Evolutionary conservation across 371 early-diverging fungal genomes (phyloP).

Genomic region (Choanephora cucurbitarum): DNA sequence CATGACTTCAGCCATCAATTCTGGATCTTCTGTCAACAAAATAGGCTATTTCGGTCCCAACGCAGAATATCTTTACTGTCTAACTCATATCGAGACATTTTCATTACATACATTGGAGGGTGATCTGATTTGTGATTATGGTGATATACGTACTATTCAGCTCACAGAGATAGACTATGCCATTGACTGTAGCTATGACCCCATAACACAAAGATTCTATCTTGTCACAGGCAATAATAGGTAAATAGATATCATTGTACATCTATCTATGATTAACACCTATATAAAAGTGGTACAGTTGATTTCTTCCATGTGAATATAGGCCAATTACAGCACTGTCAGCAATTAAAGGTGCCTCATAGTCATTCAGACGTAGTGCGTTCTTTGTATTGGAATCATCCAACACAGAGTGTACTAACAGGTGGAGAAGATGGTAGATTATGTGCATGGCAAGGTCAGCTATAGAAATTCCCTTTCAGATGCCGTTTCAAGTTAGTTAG

Average conservation of each 20-base stretch:
- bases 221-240: slow-evolving; percentile 78
- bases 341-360: slow-evolving; percentile 47
- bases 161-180: slow-evolving; percentile 76
- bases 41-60: slow-evolving; percentile 90
- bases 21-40: slow-evolving; percentile 76
- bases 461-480: too few species aligned
- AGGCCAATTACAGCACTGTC: slow-evolving; percentile 68
- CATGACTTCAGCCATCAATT: slow-evolving; percentile 78
- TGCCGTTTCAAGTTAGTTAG: too few species aligned
- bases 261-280: too few species aligned
- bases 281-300: slow-evolving; percentile 67
- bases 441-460: slow-evolving; percentile 63
- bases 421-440: slow-evolving; percentile 80
- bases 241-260: too few species aligned
- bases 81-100: slow-evolving; percentile 89
- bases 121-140: slow-evolving; percentile 70
- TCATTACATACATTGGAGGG: slow-evolving; percentile 61
- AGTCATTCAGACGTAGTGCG: slow-evolving; percentile 77
- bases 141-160: slow-evolving; percentile 70
- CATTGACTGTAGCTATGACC: slow-evolving; percentile 82
- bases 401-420: slow-evolving; percentile 58
- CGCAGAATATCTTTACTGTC: slow-evolving; percentile 81
- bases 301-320: slow-evolving; percentile 74
- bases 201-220: slow-evolving; percentile 68
- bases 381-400: slow-evolving; percentile 66